Base-by-base conservation (phyloP, 345 rosid species). In the Populus deltoides region DNA sequence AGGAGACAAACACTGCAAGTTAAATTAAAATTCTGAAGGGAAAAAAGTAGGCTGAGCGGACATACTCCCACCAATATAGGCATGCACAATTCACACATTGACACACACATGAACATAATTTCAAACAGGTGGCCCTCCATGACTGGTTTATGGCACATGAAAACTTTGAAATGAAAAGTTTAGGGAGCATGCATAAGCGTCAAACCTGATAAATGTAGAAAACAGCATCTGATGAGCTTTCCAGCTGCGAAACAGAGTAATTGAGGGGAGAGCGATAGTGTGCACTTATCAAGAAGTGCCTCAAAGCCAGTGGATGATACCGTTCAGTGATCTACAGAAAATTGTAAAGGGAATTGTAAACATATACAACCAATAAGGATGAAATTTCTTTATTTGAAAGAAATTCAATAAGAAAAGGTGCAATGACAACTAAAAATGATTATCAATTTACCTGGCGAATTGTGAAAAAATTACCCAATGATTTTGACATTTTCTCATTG, bases 231-330 rank as follows among this genome's bases (percentile, higher is more conserved):
- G 98, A 92, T 35, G 97, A 85, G 80, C 85, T 79, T 76, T 96
- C 97, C 82, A 96, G 82, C 82, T 91, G 97, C n/a, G 51, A 49
- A 49, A 84, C 77, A 1, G 90, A 80, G 74, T 87, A 93, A 80
- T 83, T 93, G 76, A 96, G 89, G 73, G 97, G 94, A 84, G 99
- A 93, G 0, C 97, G 89, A 73, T 96, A 93, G 75, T 91, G 91
- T 47, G 93, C 96, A 78, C 89, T 93, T 65, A 91, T 91, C 90
- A 93, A 83, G 82, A 96, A 96, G 83, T 90, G 89, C 43, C 98
- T 85, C 85, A 93, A 79, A 73, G 98, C 91, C 83, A 93, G 70
- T 49, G 97, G 97, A 89, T 96, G 92, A 81, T 91, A 95, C 22
- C 75, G 82, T 45, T 77, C 88, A 20, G 89, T 90, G 63, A 96